Evolutionary conservation across 306 rosid species (phyloP).

Genomic region (Trifolium pratense): DNA sequence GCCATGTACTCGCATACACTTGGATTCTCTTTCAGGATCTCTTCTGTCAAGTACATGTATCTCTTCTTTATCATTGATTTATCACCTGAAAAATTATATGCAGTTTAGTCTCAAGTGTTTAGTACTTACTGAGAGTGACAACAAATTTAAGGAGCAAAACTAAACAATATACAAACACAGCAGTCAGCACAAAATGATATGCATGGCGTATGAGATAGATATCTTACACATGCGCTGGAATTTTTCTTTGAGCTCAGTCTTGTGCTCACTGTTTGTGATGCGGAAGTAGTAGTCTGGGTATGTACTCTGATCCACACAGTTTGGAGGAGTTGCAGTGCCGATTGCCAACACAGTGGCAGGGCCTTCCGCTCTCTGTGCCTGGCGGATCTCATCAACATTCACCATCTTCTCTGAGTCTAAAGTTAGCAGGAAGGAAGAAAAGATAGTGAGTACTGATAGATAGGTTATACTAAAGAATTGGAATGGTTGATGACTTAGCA

Average conservation of each 20-base stretch:
- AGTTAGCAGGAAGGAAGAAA: no score
- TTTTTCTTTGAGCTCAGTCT: background rate
- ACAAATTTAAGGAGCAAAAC: no score
- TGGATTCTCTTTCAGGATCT: conserved; percentile 8
- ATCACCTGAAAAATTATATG: conserved; percentile 48
- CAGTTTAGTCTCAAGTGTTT: no score
- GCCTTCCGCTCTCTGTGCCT: conserved; percentile 66
- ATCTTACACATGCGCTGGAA: conserved; percentile 45
- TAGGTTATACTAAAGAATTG: no score
- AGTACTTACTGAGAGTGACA: no score
- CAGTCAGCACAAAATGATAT: no score
- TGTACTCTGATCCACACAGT: conserved; percentile 55
- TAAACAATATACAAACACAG: no score
- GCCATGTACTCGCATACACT: conserved; percentile 44
- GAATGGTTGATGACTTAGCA: no score
- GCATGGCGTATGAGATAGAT: background rate
- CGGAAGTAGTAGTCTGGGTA: conserved; percentile 68
- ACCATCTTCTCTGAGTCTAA: no score
- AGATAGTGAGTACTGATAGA: no score
- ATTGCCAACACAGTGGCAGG: conserved; percentile 68
- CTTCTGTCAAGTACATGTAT: conserved; percentile 2
- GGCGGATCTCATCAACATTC: conserved; percentile 62
- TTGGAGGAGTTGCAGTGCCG: conserved; percentile 61
- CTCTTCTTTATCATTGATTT: conserved; percentile 4
- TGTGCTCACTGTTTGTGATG: conserved; percentile 51